phyloP scores from a whole-genome alignment of 352 stramenopile species.

The Phytophthora constricta region DNA sequence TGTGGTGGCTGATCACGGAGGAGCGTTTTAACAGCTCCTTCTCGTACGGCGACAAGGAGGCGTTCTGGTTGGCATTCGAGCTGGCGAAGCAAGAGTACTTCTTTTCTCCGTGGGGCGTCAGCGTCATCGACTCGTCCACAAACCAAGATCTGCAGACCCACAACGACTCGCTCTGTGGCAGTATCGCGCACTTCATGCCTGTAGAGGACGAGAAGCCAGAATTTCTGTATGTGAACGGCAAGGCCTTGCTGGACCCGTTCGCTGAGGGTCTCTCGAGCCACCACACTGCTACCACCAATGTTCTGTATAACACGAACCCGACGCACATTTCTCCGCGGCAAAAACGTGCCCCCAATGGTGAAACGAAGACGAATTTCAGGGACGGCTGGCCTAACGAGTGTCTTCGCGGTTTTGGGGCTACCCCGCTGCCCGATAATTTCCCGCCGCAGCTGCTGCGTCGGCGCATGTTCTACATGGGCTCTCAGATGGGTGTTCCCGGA shows the following conservation, averaged over 20 bases:
- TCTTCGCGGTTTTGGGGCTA: conserved; percentile 51
- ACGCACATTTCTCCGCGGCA: conserved; percentile 47
- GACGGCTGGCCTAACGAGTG: conserved; percentile 49
- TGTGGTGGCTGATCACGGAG: conserved; percentile 48
- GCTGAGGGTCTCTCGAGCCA: conserved; percentile 27
- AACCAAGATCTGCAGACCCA: conserved; percentile 47
- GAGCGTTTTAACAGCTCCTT: conserved; percentile 42
- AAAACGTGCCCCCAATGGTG: conserved; percentile 26
- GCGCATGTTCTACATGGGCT: conserved; percentile 49
- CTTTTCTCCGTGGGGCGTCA: conserved; percentile 58
- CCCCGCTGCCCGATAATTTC: conserved; percentile 46
- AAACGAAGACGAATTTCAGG: conserved; percentile 27
- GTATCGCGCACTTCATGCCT: conserved; percentile 46
- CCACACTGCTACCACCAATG: conserved; percentile 34
- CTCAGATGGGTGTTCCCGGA: conserved; percentile 30
- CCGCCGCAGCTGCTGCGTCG: conserved; percentile 39
- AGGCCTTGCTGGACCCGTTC: conserved; percentile 45
- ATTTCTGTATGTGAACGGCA: conserved; percentile 67
- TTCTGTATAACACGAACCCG: conserved; percentile 60
- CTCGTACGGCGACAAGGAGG: conserved; percentile 59
- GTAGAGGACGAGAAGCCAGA: conserved; percentile 38
- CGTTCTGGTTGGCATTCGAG: conserved; percentile 62
- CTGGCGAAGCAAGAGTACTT: conserved; percentile 53
- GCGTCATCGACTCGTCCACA: conserved; percentile 41
- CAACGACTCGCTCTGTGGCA: conserved; percentile 47